Percentiles rank a stretch among this genome's conserved stretches.
phyloP scores from a whole-genome alignment of 2,329 filamentous ascomycete genomes.

The Diplodia corticola region DNA sequence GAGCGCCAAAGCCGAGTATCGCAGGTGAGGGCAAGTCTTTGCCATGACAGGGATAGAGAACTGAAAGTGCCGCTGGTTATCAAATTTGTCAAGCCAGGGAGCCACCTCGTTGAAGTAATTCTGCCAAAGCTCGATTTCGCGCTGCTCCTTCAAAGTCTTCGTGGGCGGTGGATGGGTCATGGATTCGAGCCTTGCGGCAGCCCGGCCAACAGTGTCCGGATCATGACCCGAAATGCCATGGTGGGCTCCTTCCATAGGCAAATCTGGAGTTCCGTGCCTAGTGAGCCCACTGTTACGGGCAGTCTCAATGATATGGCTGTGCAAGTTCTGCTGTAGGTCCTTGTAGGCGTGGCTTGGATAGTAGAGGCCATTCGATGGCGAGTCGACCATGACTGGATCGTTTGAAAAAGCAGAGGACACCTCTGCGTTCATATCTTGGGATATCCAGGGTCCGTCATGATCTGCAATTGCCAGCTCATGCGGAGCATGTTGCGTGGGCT shows the following conservation, averaged over 20 bases:
- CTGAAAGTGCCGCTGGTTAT: constrained; percentile 55
- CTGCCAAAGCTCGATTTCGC: constrained; percentile 27
- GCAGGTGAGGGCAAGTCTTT: constrained; percentile 50
- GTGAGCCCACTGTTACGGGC: constrained; percentile 25
- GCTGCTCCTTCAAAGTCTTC: constrained; percentile 23
- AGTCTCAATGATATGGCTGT: constrained; percentile 27
- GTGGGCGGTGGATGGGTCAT: not conserved
- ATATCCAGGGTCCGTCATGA: constrained; percentile 15
- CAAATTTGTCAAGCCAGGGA: constrained; percentile 60
- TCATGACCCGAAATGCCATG: not conserved
- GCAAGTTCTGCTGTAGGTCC: constrained; percentile 27
- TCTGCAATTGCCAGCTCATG: constrained; percentile 7
- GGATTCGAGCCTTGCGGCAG: constrained; percentile 12
- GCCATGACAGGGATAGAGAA: constrained; percentile 54
- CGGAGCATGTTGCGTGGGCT: not conserved
- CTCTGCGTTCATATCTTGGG: constrained; percentile 16
- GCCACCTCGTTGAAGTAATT: constrained; percentile 56
- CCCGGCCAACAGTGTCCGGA: constrained; percentile 1
- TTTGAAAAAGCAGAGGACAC: constrained; percentile 18
- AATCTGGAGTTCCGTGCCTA: constrained; percentile 24
- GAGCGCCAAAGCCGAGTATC: constrained; percentile 56
- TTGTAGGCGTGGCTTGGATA: constrained; percentile 27
- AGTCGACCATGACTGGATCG: constrained; percentile 13
- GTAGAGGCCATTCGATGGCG: constrained; percentile 26
- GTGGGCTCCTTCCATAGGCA: not conserved